Conservation (phyloP, 345 rosid genomes). For the Salix dunnii region DNA sequence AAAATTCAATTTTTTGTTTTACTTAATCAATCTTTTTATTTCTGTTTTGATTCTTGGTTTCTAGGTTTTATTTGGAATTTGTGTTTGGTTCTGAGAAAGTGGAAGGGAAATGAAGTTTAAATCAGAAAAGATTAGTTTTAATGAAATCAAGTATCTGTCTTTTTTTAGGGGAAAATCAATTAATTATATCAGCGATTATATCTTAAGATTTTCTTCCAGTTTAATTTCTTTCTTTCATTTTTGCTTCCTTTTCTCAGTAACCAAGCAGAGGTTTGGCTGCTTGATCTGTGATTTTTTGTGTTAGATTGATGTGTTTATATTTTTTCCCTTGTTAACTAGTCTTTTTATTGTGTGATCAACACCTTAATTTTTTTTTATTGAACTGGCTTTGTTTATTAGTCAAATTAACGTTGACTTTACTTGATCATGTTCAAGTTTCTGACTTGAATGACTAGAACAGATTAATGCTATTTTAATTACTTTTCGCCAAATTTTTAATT, state of each 20-base stretch:
- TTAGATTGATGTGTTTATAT: neutral
- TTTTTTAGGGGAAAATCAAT: too few relatives aligned
- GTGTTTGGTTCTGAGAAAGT: neutral
- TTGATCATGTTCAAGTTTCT: neutral
- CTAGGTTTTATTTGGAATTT: neutral
- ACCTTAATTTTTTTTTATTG: neutral
- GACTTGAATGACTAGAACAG: neutral
- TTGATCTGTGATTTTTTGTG: neutral
- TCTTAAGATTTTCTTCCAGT: too few relatives aligned
- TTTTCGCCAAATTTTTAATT: neutral
- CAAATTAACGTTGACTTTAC: neutral
- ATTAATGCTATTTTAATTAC: neutral
- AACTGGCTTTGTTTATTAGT: neutral
- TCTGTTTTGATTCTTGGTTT: neutral
- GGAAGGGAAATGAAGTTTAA: neutral
- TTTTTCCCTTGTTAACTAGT: neutral
- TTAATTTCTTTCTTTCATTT: too few relatives aligned
- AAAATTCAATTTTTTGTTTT: neutral
- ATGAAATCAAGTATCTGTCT: too few relatives aligned
- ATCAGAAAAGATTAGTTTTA: neutral
- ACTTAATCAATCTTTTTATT: neutral
- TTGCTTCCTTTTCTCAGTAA: neutral
- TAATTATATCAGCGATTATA: too few relatives aligned
- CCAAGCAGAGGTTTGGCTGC: neutral
- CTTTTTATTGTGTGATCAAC: neutral